These are phyloP conservation scores for Tetradesmus lagerheimii DNA, from an alignment of 139 green algal species.

Conservation along the genomic window DNA sequence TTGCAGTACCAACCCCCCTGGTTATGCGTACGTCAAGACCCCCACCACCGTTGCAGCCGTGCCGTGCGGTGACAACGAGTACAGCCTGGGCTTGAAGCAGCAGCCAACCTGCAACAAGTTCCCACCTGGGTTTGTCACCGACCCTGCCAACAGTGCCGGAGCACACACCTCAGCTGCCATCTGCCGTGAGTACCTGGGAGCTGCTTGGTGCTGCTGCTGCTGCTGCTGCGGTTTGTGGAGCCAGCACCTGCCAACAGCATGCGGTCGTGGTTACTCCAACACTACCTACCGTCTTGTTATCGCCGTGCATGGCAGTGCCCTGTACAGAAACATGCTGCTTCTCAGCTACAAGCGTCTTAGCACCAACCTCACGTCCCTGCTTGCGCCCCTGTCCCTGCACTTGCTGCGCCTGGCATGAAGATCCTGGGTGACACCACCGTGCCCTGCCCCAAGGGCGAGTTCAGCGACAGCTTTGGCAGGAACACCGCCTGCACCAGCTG, in stretches of 20 bases:
- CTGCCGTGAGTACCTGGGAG: not conserved
- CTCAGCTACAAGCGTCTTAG: too few relatives aligned
- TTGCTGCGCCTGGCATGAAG: not conserved
- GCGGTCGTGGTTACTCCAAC: too few relatives aligned
- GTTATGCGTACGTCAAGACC: too few relatives aligned
- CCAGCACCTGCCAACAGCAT: too few relatives aligned
- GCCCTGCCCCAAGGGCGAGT: not conserved
- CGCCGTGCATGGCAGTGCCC: too few relatives aligned
- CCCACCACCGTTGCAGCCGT: too few relatives aligned
- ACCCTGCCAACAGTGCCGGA: not conserved
- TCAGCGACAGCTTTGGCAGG: not conserved
- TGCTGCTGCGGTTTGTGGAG: not conserved
- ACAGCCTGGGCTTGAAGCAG: not conserved
- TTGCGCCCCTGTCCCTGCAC: too few relatives aligned
- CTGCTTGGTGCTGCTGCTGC: not conserved
- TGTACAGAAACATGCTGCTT: too few relatives aligned
- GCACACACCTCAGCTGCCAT: not conserved
- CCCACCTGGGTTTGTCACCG: not conserved
- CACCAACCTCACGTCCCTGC: too few relatives aligned
- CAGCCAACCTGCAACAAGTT: not conserved
- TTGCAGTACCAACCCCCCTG: too few relatives aligned
- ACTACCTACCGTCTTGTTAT: too few relatives aligned
- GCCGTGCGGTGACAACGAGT: not conserved
- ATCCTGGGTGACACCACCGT: not conserved
- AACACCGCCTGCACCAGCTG: not conserved